Conservation (phyloP, 352 stramenopile genomes). For the Globisporangium viniferum region DNA sequence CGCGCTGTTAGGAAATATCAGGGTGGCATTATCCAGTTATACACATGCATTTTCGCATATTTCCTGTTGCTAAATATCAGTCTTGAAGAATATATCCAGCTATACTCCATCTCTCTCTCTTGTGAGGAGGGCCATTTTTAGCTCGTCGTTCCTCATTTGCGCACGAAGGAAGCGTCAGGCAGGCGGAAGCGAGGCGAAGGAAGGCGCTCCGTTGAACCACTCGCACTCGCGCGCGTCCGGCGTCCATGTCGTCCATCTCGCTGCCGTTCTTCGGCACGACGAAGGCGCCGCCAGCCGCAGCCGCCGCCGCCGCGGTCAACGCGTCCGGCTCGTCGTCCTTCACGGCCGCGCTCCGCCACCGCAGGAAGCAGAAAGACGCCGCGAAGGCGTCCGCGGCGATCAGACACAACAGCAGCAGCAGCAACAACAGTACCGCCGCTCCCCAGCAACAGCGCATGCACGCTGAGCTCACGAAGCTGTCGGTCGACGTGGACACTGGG, state of each 20-base stretch:
- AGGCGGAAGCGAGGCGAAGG: too few species aligned
- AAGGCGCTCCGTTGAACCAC: neutral
- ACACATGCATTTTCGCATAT: neutral
- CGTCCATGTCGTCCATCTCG: conserved; percentile 16
- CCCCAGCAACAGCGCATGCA: neutral
- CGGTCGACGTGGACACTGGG: neutral
- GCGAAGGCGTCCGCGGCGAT: neutral
- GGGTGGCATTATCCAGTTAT: neutral
- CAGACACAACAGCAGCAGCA: neutral
- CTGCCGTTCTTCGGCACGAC: conserved; percentile 12
- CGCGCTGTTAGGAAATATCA: neutral
- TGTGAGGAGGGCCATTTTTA: conserved; percentile 5
- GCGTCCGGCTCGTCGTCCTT: conserved; percentile 13
- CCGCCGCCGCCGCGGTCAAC: neutral
- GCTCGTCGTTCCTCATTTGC: neutral
- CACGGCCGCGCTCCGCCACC: conserved; percentile 15
- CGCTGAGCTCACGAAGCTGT: neutral
- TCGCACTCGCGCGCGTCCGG: neutral
- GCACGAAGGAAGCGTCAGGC: neutral
- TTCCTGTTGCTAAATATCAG: neutral
- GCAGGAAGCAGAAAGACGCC: conserved; percentile 15
- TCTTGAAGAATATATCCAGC: neutral
- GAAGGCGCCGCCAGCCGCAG: neutral
- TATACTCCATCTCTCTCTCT: neutral
- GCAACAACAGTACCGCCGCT: neutral